phyloP scores from a whole-genome alignment of 1,284 basidiomycete species.

The Cutaneotrichosporon sp. region DNA sequence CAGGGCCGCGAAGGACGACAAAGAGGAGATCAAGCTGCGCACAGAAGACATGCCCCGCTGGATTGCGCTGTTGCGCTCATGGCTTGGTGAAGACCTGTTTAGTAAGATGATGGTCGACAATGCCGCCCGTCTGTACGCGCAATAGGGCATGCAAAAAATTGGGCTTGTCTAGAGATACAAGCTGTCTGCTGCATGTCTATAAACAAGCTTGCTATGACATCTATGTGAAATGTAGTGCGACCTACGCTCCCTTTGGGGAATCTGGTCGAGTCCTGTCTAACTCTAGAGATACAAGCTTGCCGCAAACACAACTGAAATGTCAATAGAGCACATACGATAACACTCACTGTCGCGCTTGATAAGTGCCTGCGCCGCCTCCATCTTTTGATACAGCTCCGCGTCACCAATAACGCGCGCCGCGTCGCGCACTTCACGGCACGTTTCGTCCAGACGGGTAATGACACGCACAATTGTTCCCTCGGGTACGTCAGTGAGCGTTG shows the following conservation, averaged over 20 bases:
- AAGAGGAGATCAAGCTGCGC: background rate
- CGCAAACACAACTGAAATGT: slow-evolving; percentile 65
- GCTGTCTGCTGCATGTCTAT: no score
- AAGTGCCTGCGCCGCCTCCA: slow-evolving; percentile 88
- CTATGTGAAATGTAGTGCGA: no score
- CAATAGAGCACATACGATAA: background rate
- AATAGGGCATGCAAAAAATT: background rate
- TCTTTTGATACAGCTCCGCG: slow-evolving; percentile 89
- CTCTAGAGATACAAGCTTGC: slow-evolving; percentile 74
- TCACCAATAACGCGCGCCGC: slow-evolving; percentile 97
- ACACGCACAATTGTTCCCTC: slow-evolving; percentile 96
- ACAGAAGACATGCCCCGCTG: slow-evolving; percentile 6
- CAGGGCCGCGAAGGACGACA: background rate
- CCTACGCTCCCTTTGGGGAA: no score
- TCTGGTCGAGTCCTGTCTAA: slow-evolving; percentile 1
- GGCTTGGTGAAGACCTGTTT: slow-evolving; percentile 8
- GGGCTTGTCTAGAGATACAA: no score
- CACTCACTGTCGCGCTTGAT: slow-evolving; percentile 90
- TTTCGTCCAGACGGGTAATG: slow-evolving; percentile 94
- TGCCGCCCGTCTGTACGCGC: slow-evolving; percentile 2
- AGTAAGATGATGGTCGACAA: slow-evolving; percentile 7
- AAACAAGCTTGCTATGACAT: no score
- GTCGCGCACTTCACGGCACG: slow-evolving; percentile 92
- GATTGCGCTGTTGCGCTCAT: slow-evolving; percentile 2
- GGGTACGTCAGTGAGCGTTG: slow-evolving; percentile 83